phyloP scores from a whole-genome alignment of 2,329 filamentous ascomycete species.

The Trichoderma hamatum region DNA sequence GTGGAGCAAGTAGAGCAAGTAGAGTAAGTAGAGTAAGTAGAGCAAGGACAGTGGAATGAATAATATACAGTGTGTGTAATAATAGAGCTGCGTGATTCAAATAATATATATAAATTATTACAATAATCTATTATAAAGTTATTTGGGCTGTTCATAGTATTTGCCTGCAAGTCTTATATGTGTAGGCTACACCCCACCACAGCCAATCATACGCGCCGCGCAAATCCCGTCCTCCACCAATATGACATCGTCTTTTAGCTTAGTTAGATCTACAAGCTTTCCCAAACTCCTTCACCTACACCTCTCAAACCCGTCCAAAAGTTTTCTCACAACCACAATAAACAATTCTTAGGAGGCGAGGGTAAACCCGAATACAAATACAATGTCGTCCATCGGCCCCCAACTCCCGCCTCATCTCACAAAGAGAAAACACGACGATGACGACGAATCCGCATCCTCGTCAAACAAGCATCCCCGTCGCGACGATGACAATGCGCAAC shows the following conservation, averaged over 20 bases:
- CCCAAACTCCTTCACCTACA: background rate
- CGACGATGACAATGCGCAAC: conserved; percentile 28
- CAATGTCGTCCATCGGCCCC: conserved; percentile 67
- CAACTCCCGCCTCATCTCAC: conserved; percentile 68
- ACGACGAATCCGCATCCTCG: background rate
- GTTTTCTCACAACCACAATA: background rate
- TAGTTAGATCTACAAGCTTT: background rate
- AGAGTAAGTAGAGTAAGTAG: too few relatives aligned
- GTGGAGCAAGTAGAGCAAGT: background rate
- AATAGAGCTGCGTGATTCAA: too few relatives aligned
- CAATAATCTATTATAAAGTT: background rate
- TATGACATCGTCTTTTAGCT: conserved; percentile 4
- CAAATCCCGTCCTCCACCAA: conserved; percentile 5
- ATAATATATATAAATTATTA: background rate
- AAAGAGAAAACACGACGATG: conserved; percentile 59
- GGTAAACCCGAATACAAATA: background rate
- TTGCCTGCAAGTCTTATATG: background rate
- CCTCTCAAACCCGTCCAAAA: background rate
- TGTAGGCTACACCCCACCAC: background rate
- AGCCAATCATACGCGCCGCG: conserved; percentile 19
- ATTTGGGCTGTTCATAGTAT: too few relatives aligned
- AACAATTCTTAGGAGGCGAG: too few relatives aligned
- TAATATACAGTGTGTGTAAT: too few relatives aligned
- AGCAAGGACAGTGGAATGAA: too few relatives aligned
- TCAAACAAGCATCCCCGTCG: conserved; percentile 49